Evolutionary conservation across 805 yeast genomes (phyloP).

Genomic region (Schwanniomyces polymorphus): DNA sequence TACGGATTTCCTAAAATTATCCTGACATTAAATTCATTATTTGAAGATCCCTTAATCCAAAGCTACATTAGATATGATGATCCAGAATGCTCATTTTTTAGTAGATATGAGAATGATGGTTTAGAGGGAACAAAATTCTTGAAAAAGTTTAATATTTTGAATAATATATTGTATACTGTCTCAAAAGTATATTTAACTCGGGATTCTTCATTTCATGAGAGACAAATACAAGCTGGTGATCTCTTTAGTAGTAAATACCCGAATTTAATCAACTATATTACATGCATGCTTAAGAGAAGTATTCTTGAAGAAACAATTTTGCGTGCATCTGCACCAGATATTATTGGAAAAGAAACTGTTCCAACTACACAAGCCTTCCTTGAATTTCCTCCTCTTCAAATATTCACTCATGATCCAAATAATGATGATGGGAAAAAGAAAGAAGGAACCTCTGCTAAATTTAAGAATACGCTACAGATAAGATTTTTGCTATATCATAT

Average conservation of each 20-base stretch:
- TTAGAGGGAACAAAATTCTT: constrained; percentile 31
- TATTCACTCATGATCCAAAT: constrained; percentile 43
- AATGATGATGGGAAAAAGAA: constrained; percentile 28
- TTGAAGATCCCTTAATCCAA: constrained; percentile 28
- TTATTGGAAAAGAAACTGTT: constrained; percentile 44
- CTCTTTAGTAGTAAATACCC: constrained; percentile 45
- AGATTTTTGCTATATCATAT: constrained; percentile 51
- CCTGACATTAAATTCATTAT: constrained; percentile 24
- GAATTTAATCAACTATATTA: constrained; percentile 39
- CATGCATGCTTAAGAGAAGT: constrained; percentile 48
- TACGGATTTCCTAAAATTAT: constrained; percentile 45
- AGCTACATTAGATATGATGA: constrained; percentile 27
- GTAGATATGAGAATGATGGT: constrained; percentile 24
- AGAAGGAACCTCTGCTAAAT: constrained; percentile 55
- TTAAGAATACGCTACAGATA: constrained; percentile 60
- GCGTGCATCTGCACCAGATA: constrained; percentile 48
- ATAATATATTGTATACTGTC: constrained; percentile 50
- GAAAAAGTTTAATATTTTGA: constrained; percentile 34
- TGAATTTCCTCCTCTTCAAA: constrained; percentile 40
- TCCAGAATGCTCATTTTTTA: constrained; percentile 36
- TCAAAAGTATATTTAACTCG: constrained; percentile 59
- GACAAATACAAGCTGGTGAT: constrained; percentile 41
- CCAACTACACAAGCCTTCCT: constrained; percentile 26
- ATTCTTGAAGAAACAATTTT: constrained; percentile 58
- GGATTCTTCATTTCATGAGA: constrained; percentile 47